A percentile compares a stretch with the other conserved stretches of the same genome.
Evolutionary conservation across 2,329 filamentous ascomycete genomes (phyloP).

Genomic region (Aspergillus sp.): DNA sequence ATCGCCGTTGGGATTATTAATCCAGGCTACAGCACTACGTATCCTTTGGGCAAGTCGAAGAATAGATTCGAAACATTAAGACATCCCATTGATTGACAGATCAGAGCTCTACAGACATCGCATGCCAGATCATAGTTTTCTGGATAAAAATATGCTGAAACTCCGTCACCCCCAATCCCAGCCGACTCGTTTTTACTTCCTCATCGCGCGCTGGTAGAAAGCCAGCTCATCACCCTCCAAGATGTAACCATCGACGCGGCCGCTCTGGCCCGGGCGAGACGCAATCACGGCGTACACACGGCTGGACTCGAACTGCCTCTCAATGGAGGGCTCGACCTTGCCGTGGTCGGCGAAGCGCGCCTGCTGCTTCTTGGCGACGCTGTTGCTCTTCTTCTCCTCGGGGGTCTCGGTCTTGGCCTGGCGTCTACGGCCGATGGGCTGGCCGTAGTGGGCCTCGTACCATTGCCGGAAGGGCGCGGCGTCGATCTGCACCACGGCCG

Average conservation of each 20-base stretch:
- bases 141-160: constrained; percentile 26
- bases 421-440: constrained; percentile 77
- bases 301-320: constrained; percentile 99
- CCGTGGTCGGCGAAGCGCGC: constrained; percentile 69
- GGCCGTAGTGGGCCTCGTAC: constrained; percentile 99
- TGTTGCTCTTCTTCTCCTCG: constrained; percentile 96
- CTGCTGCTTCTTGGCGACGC: constrained; percentile 92
- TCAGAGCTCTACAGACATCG: constrained; percentile 33
- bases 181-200: constrained; percentile 64
- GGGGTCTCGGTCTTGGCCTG: constrained; percentile 61
- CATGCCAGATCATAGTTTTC: constrained; percentile 27
- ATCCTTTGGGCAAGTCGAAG: not conserved
- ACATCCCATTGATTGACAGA: constrained; percentile 28
- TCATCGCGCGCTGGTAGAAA: constrained; percentile 99
- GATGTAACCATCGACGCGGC: constrained; percentile 93
- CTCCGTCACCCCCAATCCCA: constrained; percentile 27
- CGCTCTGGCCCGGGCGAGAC: constrained; percentile 91
- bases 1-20: not conserved
- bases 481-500: constrained; percentile 97
- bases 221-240: constrained; percentile 98
- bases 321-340: constrained; percentile 86
- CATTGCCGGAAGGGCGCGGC: constrained; percentile 98
- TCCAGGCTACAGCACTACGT: not conserved
- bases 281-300: constrained; percentile 90
- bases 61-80: constrained; percentile 23